Percentiles rank a stretch among this genome's conserved stretches.
These are phyloP conservation scores for Colletotrichum sp. DNA, from an alignment of 2,329 filamentous ascomycete genomes.

Conservation along the genomic window DNA sequence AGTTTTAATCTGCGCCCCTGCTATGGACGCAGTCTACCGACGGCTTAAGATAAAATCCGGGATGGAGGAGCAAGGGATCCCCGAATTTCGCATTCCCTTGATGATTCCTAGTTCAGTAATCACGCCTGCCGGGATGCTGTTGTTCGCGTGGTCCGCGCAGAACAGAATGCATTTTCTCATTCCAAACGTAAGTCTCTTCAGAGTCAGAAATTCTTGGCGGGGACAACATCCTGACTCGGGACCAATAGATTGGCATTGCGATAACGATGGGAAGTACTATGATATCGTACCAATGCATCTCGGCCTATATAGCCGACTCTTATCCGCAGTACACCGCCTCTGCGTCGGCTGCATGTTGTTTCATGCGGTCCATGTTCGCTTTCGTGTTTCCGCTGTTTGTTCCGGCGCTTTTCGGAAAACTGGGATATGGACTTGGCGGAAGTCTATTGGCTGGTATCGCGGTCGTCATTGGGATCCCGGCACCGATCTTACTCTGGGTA, in stretches of 20 bases:
- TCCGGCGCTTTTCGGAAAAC: conserved; percentile 37
- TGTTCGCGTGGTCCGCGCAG: conserved; percentile 50
- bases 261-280: neutral
- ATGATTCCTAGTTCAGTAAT: conserved; percentile 53
- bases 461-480: conserved; percentile 40
- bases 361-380: conserved; percentile 48
- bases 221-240: neutral
- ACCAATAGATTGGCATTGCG: neutral
- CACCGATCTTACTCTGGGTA: conserved; percentile 43
- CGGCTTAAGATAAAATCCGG: conserved; percentile 29
- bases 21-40: conserved; percentile 46
- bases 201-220: neutral
- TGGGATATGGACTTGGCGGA: conserved; percentile 46
- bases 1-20: conserved; percentile 47
- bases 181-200: conserved; percentile 32
- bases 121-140: conserved; percentile 37
- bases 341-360: conserved; percentile 51
- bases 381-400: conserved; percentile 57
- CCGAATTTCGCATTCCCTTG: conserved; percentile 58
- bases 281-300: conserved; percentile 8
- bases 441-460: conserved; percentile 40
- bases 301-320: conserved; percentile 45
- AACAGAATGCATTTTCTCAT: conserved; percentile 55
- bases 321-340: conserved; percentile 53
- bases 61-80: conserved; percentile 34